Evolutionary conservation across 768 basidiomycete species (phyloP).

Genomic region (Chalciporus sphaerocephalus): DNA sequence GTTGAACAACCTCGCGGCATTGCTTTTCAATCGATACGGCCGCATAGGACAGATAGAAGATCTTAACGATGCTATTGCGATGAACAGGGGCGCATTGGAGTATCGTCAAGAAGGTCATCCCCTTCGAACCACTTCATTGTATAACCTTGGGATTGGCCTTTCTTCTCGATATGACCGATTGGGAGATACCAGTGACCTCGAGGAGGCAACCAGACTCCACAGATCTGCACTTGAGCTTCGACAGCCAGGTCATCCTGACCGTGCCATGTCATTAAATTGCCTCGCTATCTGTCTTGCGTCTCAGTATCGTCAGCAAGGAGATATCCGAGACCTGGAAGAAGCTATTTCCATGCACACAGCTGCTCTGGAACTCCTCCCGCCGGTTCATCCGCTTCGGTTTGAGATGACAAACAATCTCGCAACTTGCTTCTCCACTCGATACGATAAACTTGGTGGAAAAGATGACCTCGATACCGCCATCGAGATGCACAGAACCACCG

Average conservation of each 20-base stretch:
- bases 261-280: conserved; percentile 3
- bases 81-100: neutral
- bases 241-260: neutral
- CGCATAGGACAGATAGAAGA: neutral
- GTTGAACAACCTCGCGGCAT: neutral
- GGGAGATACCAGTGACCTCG: neutral
- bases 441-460: neutral
- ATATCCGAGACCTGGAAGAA: conserved; percentile 13
- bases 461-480: neutral
- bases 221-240: neutral
- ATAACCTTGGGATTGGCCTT: neutral
- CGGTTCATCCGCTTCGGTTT: neutral
- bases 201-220: neutral
- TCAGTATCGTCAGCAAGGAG: neutral
- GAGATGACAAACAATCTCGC: neutral
- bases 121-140: neutral
- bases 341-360: conserved; percentile 15
- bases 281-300: conserved; percentile 12
- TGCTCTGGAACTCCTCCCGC: neutral
- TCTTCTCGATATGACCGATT: neutral
- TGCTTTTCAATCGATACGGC: neutral
- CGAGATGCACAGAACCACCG: neutral
- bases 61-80: neutral
- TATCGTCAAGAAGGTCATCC: neutral
- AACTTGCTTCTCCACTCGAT: neutral